phyloP scores from a whole-genome alignment of 2,329 filamentous ascomycete genomes.

The Sclerotinia nivalis region DNA sequence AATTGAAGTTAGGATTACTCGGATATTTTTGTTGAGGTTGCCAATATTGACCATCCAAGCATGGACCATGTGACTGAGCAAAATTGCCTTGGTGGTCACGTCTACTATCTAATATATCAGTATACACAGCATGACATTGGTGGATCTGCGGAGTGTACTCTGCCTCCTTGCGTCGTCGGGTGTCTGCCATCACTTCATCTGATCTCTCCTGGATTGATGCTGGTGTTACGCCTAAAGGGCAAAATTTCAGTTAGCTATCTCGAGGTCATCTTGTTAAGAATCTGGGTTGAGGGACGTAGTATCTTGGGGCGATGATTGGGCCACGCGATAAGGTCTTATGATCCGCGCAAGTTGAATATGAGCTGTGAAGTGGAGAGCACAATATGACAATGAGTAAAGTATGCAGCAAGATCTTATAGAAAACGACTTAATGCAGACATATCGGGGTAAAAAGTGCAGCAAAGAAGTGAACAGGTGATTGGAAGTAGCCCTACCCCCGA shows the following conservation, averaged over 20 bases:
- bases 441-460: too few species aligned
- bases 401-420: too few species aligned
- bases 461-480: too few species aligned
- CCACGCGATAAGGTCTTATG: too few species aligned
- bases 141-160: rapidly evolving
- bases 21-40: rapidly evolving
- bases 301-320: too few species aligned
- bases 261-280: too few species aligned
- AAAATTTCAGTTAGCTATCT: background rate
- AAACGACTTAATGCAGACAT: too few species aligned
- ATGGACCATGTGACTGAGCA: background rate
- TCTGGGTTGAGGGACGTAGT: background rate
- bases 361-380: background rate
- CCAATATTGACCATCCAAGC: background rate
- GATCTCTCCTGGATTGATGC: background rate
- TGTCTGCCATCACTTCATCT: background rate
- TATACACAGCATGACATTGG: background rate
- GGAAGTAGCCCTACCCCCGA: too few species aligned
- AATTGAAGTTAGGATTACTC: rapidly evolving
- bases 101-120: too few species aligned
- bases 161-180: background rate
- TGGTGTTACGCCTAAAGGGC: background rate
- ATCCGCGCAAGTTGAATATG: too few species aligned
- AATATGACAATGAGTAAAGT: background rate
- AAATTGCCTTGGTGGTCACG: too few species aligned